phyloP scores from a whole-genome alignment of 2,329 filamentous ascomycete species.

The Zymoseptoria crescenta region DNA sequence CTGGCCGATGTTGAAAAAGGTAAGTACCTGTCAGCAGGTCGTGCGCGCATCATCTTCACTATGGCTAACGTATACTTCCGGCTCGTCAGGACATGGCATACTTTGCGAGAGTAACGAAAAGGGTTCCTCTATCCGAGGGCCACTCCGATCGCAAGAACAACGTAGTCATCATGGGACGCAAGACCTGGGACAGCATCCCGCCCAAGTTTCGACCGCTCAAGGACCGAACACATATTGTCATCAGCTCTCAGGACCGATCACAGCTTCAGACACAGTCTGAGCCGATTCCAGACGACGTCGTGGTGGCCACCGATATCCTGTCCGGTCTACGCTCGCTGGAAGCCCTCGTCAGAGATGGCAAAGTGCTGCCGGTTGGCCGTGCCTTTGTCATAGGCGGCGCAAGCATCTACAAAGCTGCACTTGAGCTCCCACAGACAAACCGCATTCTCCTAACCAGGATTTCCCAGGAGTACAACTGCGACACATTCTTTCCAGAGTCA shows the following conservation, averaged over 20 bases:
- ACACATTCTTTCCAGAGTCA: constrained; percentile 62
- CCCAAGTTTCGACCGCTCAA: constrained; percentile 68
- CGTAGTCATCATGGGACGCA: constrained; percentile 93
- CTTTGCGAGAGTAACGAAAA: constrained; percentile 82
- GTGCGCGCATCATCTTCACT: too few relatives aligned
- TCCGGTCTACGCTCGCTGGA: constrained; percentile 29
- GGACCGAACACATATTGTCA: constrained; percentile 72
- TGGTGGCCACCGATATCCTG: constrained; percentile 42
- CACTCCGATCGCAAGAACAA: constrained; percentile 28
- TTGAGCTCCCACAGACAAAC: constrained; percentile 51
- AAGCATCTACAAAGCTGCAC: constrained; percentile 69
- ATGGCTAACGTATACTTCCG: too few relatives aligned
- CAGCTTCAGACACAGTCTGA: constrained; percentile 17
- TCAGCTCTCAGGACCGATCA: constrained; percentile 47
- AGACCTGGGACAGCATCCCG: constrained; percentile 92
- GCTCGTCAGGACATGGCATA: constrained; percentile 71
- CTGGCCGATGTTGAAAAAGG: constrained; percentile 74
- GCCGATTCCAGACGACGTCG: constrained; percentile 37
- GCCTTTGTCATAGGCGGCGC: constrained; percentile 87
- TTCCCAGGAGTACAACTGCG: constrained; percentile 62
- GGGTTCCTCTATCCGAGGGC: constrained; percentile 32
- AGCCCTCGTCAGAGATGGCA: constrained; percentile 17
- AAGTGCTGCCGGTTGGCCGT: constrained; percentile 40
- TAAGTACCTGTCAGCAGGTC: background rate
- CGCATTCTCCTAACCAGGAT: constrained; percentile 65